Base-by-base conservation (phyloP, 148 eudicot species). In the Persicaria maculosa region DNA sequence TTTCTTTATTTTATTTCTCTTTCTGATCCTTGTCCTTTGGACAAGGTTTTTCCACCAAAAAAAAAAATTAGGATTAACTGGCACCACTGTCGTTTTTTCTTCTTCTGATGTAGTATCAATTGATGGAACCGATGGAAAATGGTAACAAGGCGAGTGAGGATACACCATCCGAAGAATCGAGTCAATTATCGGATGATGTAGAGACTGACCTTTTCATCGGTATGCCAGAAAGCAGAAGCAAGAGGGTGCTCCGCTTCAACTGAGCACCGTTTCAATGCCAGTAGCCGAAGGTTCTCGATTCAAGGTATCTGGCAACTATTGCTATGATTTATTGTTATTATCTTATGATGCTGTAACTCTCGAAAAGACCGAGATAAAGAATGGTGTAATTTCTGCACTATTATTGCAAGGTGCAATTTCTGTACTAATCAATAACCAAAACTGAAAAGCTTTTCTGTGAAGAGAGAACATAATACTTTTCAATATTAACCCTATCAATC, bases 141-240 rank as follows among this genome's bases (percentile, higher is more conserved):
- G 58, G 76, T 70, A 71, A 57, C 45, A 81, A 78, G 71, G 77
- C 76, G 47, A 59, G 76, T 22, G 83, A 61, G 40, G 58, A 47
- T 3, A 44, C 47, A 48, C 55, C 72, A 16, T 65, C 72, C 6
- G 78, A 75, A 50, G 78, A 65, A 43, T 48, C 22, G 47, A 68
- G 78, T 50, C 72, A 75, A 20, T 36, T 65, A 36, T 67, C 72
- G 25, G 71, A 57, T 47, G 77, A 65, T 53, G 69, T 70, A 10
- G 78, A 65, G 50, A 65, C 72, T 22, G 73, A 68, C 43, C 78
- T 75, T 50, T 75, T 48, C 64, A 75, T 75, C 40, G 78, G 78
- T n/a, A 61, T 65, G 19, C 78, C 73, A 11, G 78, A 75, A 43
- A 75, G 47, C 43, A 36, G 72, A 74, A 74, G 36, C 54, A 74